Percentiles rank a stretch among this genome's conserved stretches.
Conservation (phyloP, 805 yeast genomes). For the Starmerella scarabaei region DNA sequence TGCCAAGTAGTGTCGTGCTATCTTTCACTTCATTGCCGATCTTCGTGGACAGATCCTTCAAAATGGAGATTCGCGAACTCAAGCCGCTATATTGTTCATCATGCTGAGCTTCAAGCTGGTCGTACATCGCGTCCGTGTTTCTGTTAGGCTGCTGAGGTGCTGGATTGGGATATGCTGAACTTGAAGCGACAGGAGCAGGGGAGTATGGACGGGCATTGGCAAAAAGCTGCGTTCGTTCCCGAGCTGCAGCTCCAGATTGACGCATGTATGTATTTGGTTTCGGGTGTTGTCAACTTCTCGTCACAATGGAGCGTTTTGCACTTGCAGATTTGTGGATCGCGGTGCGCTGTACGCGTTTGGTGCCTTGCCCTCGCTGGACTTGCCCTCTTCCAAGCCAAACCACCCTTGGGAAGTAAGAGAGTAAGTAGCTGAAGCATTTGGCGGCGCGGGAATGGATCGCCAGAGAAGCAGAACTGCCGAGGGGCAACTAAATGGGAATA, state of each 20-base stretch:
- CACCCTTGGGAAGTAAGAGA: too few species aligned
- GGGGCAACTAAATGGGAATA: constrained; percentile 15
- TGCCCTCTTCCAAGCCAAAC: too few species aligned
- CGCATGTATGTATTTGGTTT: background rate
- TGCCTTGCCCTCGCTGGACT: too few species aligned
- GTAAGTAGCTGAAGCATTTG: background rate
- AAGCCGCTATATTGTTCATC: constrained; percentile 46
- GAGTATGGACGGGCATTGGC: constrained; percentile 25
- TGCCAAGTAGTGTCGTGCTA: constrained; percentile 35
- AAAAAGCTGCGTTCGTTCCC: constrained; percentile 31
- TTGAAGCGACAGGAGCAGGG: constrained; percentile 18
- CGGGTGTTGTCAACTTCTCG: too few species aligned
- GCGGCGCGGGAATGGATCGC: too few species aligned
- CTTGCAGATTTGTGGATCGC: too few species aligned
- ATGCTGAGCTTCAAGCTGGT: constrained; percentile 53
- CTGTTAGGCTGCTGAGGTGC: constrained; percentile 16
- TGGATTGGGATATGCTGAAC: background rate
- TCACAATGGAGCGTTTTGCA: too few species aligned
- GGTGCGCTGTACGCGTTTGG: too few species aligned
- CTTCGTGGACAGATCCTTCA: constrained; percentile 42
- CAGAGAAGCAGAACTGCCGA: background rate
- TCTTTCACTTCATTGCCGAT: constrained; percentile 57
- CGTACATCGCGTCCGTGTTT: constrained; percentile 38
- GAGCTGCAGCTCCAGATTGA: constrained; percentile 7
- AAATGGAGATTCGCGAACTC: constrained; percentile 39